Conservation (phyloP, 306 rosid species). For the Prunus kanzakura region DNA sequence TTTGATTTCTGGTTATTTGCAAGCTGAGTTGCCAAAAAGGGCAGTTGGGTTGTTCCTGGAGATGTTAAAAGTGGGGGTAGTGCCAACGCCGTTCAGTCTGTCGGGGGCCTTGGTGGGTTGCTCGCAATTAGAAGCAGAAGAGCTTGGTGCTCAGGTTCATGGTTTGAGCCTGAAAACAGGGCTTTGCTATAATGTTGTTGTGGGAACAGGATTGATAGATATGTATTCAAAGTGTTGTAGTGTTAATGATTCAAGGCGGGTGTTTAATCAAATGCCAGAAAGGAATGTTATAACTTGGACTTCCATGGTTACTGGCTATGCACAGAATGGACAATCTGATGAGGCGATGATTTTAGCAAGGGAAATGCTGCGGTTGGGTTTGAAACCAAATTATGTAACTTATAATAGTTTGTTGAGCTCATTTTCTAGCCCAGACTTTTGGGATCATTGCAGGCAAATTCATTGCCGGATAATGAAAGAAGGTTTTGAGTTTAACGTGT, state of each 20-base stretch:
- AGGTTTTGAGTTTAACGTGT: slow-evolving; percentile 34
- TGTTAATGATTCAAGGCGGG: slow-evolving; percentile 29
- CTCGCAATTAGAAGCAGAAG: slow-evolving; percentile 30
- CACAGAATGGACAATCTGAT: slow-evolving; percentile 26
- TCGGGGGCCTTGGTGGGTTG: slow-evolving; percentile 40
- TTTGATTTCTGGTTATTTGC: slow-evolving; percentile 29
- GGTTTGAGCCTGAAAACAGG: slow-evolving; percentile 38
- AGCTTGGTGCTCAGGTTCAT: slow-evolving; percentile 47
- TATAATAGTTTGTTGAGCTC: slow-evolving; percentile 46
- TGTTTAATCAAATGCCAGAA: slow-evolving; percentile 34
- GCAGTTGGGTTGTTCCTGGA: slow-evolving; percentile 25
- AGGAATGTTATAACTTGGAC: slow-evolving; percentile 48
- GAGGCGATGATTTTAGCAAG: slow-evolving; percentile 37
- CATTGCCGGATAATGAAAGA: slow-evolving; percentile 39
- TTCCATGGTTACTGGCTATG: slow-evolving; percentile 43
- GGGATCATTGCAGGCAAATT: slow-evolving; percentile 38
- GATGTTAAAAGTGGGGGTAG: slow-evolving; percentile 32
- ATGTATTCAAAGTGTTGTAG: slow-evolving; percentile 40
- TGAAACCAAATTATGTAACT: slow-evolving; percentile 35
- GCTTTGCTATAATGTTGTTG: slow-evolving; percentile 29
- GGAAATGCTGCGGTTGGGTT: slow-evolving; percentile 38
- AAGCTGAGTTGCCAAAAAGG: slow-evolving; percentile 17
- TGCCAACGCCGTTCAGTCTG: slow-evolving; percentile 37
- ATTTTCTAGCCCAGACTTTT: slow-evolving; percentile 23
- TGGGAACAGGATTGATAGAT: slow-evolving; percentile 38